A percentile compares a stretch with the other conserved stretches of the same genome.
Conservation (phyloP, 2,329 filamentous ascomycete genomes). For the Pseudopyrenochaeta lycopersici region DNA sequence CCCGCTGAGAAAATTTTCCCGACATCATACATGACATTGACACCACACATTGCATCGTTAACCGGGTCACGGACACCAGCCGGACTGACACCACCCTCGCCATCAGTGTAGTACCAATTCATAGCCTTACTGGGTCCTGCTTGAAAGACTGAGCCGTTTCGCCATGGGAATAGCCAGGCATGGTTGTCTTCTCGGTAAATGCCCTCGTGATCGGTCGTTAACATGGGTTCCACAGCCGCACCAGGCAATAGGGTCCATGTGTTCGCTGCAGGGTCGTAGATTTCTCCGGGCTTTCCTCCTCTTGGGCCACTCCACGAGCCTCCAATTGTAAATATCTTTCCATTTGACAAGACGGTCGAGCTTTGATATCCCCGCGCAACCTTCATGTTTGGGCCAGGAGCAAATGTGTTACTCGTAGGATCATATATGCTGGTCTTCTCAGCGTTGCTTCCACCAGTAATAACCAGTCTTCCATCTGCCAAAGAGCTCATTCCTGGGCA, state of each 20-base stretch:
- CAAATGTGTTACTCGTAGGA: constrained; percentile 20
- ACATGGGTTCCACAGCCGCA: constrained; percentile 23
- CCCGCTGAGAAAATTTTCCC: constrained; percentile 50
- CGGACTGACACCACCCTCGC: constrained; percentile 49
- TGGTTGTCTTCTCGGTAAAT: constrained; percentile 28
- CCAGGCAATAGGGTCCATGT: constrained; percentile 24
- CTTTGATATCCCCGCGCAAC: constrained; percentile 26
- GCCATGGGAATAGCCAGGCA: constrained; percentile 30
- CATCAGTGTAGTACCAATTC: constrained; percentile 63
- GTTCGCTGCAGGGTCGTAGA: constrained; percentile 21
- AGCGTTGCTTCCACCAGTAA: constrained; percentile 28
- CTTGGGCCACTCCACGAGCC: constrained; percentile 23
- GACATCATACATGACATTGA: constrained; percentile 57
- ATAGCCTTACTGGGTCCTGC: constrained; percentile 62
- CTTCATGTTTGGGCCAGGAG: constrained; percentile 22
- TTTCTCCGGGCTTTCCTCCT: constrained; percentile 24
- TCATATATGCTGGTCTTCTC: constrained; percentile 27
- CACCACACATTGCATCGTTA: constrained; percentile 52
- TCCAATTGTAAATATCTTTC: constrained; percentile 29
- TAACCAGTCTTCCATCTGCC: constrained; percentile 22
- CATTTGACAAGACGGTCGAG: constrained; percentile 23
- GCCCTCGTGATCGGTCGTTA: constrained; percentile 26
- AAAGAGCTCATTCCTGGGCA: constrained; percentile 29
- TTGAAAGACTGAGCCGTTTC: constrained; percentile 56
- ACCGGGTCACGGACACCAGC: constrained; percentile 56